Evolutionary conservation across 2,329 filamentous ascomycete genomes (phyloP).

Genomic region (Simplicillium sp.): DNA sequence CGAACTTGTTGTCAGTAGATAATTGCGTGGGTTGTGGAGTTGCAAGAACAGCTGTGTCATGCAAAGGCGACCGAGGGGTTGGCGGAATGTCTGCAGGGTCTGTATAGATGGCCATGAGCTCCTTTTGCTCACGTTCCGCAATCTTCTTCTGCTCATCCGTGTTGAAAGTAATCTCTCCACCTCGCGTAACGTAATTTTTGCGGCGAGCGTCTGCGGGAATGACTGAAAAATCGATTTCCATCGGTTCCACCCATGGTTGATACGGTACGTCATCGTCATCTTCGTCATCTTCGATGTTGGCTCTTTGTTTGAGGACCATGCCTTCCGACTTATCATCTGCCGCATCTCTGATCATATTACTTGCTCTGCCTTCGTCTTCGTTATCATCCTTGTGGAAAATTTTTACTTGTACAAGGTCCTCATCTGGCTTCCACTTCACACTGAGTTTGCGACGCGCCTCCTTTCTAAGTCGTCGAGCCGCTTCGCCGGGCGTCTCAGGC

Average conservation of each 20-base stretch:
- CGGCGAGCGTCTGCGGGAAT: conserved; percentile 35
- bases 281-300: conserved; percentile 38
- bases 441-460: conserved; percentile 61
- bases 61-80: conserved; percentile 43
- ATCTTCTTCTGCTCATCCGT: conserved; percentile 49
- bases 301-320: conserved; percentile 53
- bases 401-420: conserved; percentile 55
- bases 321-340: conserved; percentile 66
- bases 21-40: conserved; percentile 23
- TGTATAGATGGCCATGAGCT: conserved; percentile 53
- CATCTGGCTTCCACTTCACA: conserved; percentile 61
- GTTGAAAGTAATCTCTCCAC: conserved; percentile 38
- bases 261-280: conserved; percentile 49
- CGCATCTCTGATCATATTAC: conserved; percentile 62
- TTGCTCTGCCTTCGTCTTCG: conserved; percentile 59
- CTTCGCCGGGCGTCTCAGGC: conserved; percentile 59
- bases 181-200: conserved; percentile 43
- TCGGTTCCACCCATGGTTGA: conserved; percentile 41
- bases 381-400: conserved; percentile 63
- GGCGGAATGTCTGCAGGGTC: conserved; percentile 44
- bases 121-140: conserved; percentile 45
- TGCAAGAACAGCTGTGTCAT: conserved; percentile 17
- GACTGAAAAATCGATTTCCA: conserved; percentile 33
- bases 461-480: conserved; percentile 58
- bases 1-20: conserved; percentile 27